Evolutionary conservation across 441 rosid genomes (phyloP).

Genomic region (Arabidopsis lyrata): DNA sequence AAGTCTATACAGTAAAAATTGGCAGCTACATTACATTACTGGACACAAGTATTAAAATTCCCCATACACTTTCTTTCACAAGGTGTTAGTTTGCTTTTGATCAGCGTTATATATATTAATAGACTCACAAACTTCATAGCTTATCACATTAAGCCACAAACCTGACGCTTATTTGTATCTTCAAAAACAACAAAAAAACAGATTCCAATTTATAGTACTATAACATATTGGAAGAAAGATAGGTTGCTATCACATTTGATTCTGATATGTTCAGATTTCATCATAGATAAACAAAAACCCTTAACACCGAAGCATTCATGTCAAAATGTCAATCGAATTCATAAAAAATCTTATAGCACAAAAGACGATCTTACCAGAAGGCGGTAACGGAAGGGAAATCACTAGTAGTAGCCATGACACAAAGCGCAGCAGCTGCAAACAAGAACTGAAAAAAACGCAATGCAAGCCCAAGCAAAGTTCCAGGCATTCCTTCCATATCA

Average conservation of each 20-base stretch:
- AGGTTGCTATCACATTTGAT: not conserved
- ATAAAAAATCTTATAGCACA: too few species aligned
- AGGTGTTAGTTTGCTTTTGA: not conserved
- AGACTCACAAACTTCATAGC: conserved; percentile 1
- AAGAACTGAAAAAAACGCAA: conserved; percentile 71
- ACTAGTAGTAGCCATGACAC: conserved; percentile 74
- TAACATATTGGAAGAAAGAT: not conserved
- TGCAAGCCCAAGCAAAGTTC: conserved; percentile 70
- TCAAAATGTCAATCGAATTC: too few species aligned
- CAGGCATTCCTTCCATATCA: conserved; percentile 91
- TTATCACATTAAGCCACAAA: conserved; percentile 1
- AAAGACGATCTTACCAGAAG: conserved; percentile 43
- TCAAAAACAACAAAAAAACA: too few species aligned
- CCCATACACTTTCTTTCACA: not conserved
- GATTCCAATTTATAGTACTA: not conserved
- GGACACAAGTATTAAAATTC: not conserved
- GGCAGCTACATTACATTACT: not conserved
- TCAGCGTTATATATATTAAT: not conserved
- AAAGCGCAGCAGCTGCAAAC: conserved; percentile 64
- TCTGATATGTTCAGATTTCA: not conserved
- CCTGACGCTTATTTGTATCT: not conserved
- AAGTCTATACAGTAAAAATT: not conserved
- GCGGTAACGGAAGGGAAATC: conserved; percentile 84
- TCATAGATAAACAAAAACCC: not conserved
- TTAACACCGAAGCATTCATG: too few species aligned